Evolutionary conservation across 768 basidiomycete genomes (phyloP), one percentile per base, ranked within the genome.

Genomic region (Phaffia tasmanica): DNA sequence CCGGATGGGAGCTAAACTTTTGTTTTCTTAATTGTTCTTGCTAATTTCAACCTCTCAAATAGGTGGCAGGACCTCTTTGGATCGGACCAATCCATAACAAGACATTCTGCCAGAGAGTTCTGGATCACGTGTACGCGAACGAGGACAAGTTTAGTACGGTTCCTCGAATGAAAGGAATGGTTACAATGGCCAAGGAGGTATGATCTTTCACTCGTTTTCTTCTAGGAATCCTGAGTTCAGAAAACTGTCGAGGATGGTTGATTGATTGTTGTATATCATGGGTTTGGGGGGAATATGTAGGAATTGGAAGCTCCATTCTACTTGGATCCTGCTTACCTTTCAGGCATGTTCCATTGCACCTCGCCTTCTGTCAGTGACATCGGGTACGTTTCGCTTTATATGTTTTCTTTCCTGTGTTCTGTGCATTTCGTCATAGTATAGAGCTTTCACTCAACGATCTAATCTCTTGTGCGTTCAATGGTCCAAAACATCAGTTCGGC

Each of bases 1-100:
- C 27, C 35, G 27, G 21, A 19, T 18, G 51, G 7, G 27, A 32
- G 35, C 46, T 63, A 23, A 16, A 1, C 35, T 58, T 54, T 56
- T 54, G 27, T 8, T 56, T 2, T 21, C 23, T 21, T 53, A 18
- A 32, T 25, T 29, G 18, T 32, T 18, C 50, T 51, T 55, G 62
- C 60, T 64, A 21, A 53, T 29, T 21, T 2, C 29, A 57, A 23
- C 29, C 7, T 23, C 15, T 27, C 16, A 51, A 58, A 51, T 69
- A 94, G 90, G 74, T 92, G 47, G 89, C 87, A 23, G 95, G 95
- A 1, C 95, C 95, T 0, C 93, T 99, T 88, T 98, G 95, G 95
- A 85, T 87, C 6, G 92, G 86, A 1, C 83, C 86, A 1, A 77
- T 99, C 27, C 95, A 99, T 72, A 82, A 91, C 73, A 71, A 78